phyloP scores from a whole-genome alignment of 2,329 filamentous ascomycete species.

The Sclerotinia sclerotiorum region DNA sequence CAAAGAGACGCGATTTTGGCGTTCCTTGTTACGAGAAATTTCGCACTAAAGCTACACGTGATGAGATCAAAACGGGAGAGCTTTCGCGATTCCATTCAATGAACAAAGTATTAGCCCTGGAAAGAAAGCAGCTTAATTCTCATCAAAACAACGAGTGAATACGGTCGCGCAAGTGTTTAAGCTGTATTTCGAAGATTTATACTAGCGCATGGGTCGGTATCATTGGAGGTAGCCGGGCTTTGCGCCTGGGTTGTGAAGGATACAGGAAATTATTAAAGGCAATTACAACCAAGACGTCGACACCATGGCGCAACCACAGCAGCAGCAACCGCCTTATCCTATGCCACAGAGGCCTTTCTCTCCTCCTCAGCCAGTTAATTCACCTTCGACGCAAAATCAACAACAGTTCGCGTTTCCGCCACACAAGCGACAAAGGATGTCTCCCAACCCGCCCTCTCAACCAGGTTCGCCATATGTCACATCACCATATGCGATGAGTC shows the following conservation, averaged over 20 bases:
- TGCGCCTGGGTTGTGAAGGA: conserved; percentile 38
- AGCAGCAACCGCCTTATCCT: conserved; percentile 41
- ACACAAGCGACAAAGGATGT: conserved; percentile 70
- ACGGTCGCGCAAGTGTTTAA: conserved; percentile 10
- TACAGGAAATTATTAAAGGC: conserved; percentile 28
- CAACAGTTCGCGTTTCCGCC: conserved; percentile 62
- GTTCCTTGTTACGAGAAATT: conserved; percentile 16
- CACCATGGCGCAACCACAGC: conserved; percentile 42
- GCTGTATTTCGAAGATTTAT: neutral
- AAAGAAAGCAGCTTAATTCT: conserved; percentile 17
- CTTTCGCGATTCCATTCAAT: conserved; percentile 23
- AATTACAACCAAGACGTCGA: conserved; percentile 22
- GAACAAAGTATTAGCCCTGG: conserved; percentile 14
- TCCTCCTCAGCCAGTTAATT: conserved; percentile 53
- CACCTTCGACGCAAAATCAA: conserved; percentile 60
- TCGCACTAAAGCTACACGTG: conserved; percentile 16
- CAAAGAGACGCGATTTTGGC: conserved; percentile 23
- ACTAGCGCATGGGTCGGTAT: conserved; percentile 35
- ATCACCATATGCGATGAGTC: conserved; percentile 52
- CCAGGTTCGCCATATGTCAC: conserved; percentile 61
- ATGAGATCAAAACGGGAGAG: conserved; percentile 14
- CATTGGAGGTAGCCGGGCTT: conserved; percentile 36
- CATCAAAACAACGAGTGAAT: conserved; percentile 23
- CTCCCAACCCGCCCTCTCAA: conserved; percentile 66
- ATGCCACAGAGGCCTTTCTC: conserved; percentile 58